A percentile compares a stretch with the other conserved stretches of the same genome.
phyloP scores from a whole-genome alignment of 768 basidiomycete genomes.

The Boletellus sp. region DNA sequence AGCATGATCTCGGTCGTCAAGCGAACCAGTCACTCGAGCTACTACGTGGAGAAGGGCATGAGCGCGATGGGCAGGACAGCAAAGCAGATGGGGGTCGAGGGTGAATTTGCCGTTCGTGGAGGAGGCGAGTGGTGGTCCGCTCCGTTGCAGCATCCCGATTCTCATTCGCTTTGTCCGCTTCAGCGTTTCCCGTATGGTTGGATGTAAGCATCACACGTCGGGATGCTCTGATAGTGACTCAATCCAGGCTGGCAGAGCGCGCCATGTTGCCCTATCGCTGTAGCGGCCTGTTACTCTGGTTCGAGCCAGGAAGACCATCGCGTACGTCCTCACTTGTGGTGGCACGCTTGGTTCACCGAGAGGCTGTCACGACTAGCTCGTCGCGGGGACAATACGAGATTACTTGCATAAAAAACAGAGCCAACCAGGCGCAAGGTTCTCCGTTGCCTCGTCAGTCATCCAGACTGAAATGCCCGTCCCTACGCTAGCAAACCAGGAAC shows the following conservation, averaged over 20 bases:
- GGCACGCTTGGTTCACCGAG: slow-evolving; percentile 3
- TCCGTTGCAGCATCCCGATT: neutral
- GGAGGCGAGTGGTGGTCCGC: slow-evolving; percentile 55
- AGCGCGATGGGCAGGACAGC: slow-evolving; percentile 77
- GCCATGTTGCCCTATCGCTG: slow-evolving; percentile 77
- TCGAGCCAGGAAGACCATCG: slow-evolving; percentile 78
- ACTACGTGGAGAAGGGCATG: slow-evolving; percentile 85
- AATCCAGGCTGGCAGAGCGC: slow-evolving; percentile 51
- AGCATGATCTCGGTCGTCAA: slow-evolving; percentile 77
- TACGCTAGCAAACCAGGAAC: slow-evolving; percentile 25
- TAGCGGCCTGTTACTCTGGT: slow-evolving; percentile 77
- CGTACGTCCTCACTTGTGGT: slow-evolving; percentile 39
- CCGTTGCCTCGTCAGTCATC: slow-evolving; percentile 23
- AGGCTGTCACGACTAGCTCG: slow-evolving; percentile 44
- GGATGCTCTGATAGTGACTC: neutral
- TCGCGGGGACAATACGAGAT: slow-evolving; percentile 62
- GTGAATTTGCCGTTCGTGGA: slow-evolving; percentile 62
- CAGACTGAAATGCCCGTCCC: slow-evolving; percentile 31
- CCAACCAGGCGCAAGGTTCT: slow-evolving; percentile 18
- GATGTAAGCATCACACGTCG: slow-evolving; percentile 44
- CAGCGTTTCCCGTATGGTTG: slow-evolving; percentile 84
- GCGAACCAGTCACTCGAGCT: slow-evolving; percentile 80
- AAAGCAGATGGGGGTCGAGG: slow-evolving; percentile 66
- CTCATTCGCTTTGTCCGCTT: slow-evolving; percentile 7
- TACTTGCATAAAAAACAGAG: slow-evolving; percentile 58